Evolutionary conservation across 1,284 basidiomycete species (phyloP), one percentile per base, ranked within the genome.

Genomic region (Cryptococcus amylolentus): DNA sequence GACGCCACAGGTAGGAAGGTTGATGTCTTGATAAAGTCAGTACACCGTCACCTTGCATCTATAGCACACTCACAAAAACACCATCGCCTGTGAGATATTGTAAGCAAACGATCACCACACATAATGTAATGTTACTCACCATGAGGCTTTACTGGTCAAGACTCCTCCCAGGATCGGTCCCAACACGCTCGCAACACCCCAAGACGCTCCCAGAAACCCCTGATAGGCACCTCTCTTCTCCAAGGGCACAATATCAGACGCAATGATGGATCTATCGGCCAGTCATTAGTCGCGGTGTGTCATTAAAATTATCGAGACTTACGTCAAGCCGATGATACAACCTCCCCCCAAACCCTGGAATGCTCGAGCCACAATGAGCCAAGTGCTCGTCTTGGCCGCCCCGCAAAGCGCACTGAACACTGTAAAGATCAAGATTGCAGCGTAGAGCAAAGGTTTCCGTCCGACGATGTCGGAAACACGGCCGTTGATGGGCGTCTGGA

Each of bases 1-100:
- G 41, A 89, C 66, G 9, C 63, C 75, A 37, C 69, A 71, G 0
- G 69, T 71, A 0, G 76, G 76, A 1, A 80, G 65, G 62, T 80
- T 80, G 68, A 78, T 66, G 31, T 59, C 57, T 59, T n/a, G 20
- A 23, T 31, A 39, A 35, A 5, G 31, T 57, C n/a, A 55, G 58
- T 3, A 23, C 16, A 6, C 38, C 13, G 12, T 48, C 46, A 27
- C 20, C 13, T 12, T 18, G 27, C 20, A 35, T 5, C 5, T 14
- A 5, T 16, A 42, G 38, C 14, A 8, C 12, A 62, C 65, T 58
- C 42, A 58, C 74, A 76, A 66, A 80, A 79, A 55, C 72, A 72
- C 77, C 76, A 78, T 26, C 77, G 62, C 75, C 77, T 77, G 43
- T 51, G 38, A 23, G 7, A 38, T 5, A 16, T 38, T 13, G 39